A percentile compares a stretch with the other conserved stretches of the same genome.
Conservation (phyloP, 108 stramenopile species). For the Cyclotella baltica region DNA sequence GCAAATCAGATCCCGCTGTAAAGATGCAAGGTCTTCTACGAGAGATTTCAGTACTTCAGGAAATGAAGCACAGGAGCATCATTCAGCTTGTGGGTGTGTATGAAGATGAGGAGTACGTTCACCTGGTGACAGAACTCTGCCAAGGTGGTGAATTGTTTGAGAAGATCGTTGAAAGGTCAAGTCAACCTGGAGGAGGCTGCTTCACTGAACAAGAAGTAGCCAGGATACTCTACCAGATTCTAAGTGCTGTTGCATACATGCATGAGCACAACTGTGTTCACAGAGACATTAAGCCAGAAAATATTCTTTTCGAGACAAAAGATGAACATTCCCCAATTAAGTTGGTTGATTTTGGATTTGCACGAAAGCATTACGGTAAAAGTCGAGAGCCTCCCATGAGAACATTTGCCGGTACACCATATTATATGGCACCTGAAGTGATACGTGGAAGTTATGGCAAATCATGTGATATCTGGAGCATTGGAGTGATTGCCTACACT, state of each 20-base stretch:
- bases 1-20: constrained; percentile 16
- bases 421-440: constrained; percentile 71
- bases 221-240: constrained; percentile 58
- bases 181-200: constrained; percentile 17
- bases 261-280: constrained; percentile 70
- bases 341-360: constrained; percentile 84
- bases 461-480: constrained; percentile 76
- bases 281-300: too few species aligned
- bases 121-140: too few species aligned
- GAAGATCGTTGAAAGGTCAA: constrained; percentile 84
- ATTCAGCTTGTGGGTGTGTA: constrained; percentile 91
- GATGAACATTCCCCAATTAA: constrained; percentile 59
- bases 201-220: constrained; percentile 68
- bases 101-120: constrained; percentile 81
- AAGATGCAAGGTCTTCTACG: neutral
- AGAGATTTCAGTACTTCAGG: constrained; percentile 70
- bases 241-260: constrained; percentile 73
- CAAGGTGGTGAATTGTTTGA: constrained; percentile 97
- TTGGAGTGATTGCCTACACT: too few species aligned
- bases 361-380: constrained; percentile 20
- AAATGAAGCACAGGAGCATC: constrained; percentile 73
- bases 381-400: constrained; percentile 44
- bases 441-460: constrained; percentile 54
- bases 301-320: constrained; percentile 53
- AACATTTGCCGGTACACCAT: constrained; percentile 59